Percentiles rank a stretch among this genome's conserved stretches.
phyloP scores from a whole-genome alignment of 2,329 filamentous ascomycete genomes.

The Exophiala sp. region DNA sequence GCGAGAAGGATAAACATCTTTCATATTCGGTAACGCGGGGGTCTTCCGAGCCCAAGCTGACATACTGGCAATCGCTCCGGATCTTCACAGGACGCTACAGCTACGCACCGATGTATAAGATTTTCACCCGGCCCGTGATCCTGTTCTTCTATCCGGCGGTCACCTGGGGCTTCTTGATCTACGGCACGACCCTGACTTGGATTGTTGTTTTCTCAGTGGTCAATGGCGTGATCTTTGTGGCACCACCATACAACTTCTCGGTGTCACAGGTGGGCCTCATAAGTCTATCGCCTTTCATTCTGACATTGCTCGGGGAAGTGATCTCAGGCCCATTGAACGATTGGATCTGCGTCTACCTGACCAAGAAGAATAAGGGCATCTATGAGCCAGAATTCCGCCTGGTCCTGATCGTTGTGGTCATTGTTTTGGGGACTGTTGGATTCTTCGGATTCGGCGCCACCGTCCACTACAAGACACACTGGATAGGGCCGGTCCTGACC shows the following conservation, averaged over 20 bases:
- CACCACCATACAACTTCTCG: constrained; percentile 46
- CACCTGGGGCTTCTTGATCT: constrained; percentile 15
- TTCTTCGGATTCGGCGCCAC: constrained; percentile 47
- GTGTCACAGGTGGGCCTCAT: constrained; percentile 76
- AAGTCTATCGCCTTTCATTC: constrained; percentile 78
- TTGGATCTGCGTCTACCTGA: constrained; percentile 62
- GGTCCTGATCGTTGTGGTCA: constrained; percentile 71
- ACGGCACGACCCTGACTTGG: constrained; percentile 20
- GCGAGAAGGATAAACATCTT: constrained; percentile 22
- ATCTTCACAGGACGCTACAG: constrained; percentile 23
- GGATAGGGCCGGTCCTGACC: constrained; percentile 45
- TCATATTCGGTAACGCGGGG: constrained; percentile 12
- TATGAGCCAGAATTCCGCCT: constrained; percentile 92
- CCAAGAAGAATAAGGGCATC: constrained; percentile 66
- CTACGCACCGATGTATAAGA: constrained; percentile 19
- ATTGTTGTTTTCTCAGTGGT: constrained; percentile 20
- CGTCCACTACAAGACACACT: constrained; percentile 34
- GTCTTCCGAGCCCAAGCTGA: constrained; percentile 13
- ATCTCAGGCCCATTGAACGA: constrained; percentile 69
- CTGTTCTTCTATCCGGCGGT: constrained; percentile 34
- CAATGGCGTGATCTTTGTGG: constrained; percentile 19
- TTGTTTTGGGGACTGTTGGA: constrained; percentile 40
- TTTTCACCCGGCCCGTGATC: constrained; percentile 28
- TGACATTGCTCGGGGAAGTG: constrained; percentile 70
- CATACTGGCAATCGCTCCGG: constrained; percentile 19